phyloP scores from a whole-genome alignment of 129 eudicot genomes.

The Dittrichia graveolens region DNA sequence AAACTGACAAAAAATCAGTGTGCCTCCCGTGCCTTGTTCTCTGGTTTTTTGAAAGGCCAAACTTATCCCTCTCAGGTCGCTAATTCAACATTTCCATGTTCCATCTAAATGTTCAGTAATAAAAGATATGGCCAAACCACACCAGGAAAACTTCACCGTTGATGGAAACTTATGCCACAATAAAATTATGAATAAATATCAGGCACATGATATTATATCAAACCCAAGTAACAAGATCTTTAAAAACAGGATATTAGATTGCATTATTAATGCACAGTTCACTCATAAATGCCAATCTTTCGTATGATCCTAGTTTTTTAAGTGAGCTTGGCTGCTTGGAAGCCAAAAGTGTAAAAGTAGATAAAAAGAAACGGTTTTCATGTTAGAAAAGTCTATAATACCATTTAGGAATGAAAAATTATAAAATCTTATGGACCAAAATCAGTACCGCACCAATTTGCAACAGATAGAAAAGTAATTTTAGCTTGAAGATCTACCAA shows the following conservation, averaged over 20 bases:
- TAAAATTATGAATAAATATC: background rate
- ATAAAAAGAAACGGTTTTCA: background rate
- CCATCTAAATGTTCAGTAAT: background rate
- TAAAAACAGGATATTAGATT: background rate
- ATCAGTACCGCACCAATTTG: background rate
- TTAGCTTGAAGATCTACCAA: background rate
- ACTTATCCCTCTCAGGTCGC: background rate
- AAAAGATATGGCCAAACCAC: background rate
- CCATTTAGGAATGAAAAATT: background rate
- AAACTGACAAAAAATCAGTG: background rate
- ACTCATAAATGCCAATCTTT: background rate
- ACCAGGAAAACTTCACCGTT: background rate
- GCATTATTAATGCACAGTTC: background rate
- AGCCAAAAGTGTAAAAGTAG: background rate
- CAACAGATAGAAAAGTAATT: background rate
- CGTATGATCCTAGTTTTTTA: background rate
- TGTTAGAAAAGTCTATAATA: too few species aligned
- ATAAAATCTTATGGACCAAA: slow-evolving; percentile 18
- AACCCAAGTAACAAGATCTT: background rate
- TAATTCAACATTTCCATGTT: background rate
- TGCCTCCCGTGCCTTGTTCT: background rate
- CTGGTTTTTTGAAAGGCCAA: background rate
- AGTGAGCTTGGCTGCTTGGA: background rate
- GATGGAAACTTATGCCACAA: slow-evolving; percentile 7
- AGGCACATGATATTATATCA: background rate